These are phyloP conservation scores for Hanseniaspora valbyensis DNA, from an alignment of 805 yeast genomes.

Conservation along the genomic window DNA sequence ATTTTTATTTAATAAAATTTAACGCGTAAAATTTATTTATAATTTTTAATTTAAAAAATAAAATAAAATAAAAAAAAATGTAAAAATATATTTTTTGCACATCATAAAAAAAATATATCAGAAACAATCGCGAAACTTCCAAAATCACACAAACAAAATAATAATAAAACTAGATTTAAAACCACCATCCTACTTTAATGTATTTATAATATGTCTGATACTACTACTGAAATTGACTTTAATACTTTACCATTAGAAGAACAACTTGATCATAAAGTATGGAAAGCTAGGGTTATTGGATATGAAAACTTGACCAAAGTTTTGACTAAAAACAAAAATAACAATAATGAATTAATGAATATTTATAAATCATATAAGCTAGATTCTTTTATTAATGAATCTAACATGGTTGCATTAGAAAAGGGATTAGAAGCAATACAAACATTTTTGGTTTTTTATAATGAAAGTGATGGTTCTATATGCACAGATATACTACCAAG, in stretches of 20 bases:
- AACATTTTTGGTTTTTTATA: constrained; percentile 32
- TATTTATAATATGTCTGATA: too few relatives aligned
- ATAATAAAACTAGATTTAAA: too few relatives aligned
- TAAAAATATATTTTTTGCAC: too few relatives aligned
- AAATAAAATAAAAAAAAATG: too few relatives aligned
- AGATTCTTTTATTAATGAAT: constrained; percentile 54
- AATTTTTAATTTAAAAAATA: too few relatives aligned
- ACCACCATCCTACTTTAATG: too few relatives aligned
- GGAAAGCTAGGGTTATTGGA: constrained; percentile 80
- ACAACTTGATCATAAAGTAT: constrained; percentile 55
- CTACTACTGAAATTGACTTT: constrained; percentile 56
- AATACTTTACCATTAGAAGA: constrained; percentile 54
- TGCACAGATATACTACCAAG: constrained; percentile 33
- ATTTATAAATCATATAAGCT: constrained; percentile 37
- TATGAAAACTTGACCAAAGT: constrained; percentile 52
- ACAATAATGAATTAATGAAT: constrained; percentile 30
- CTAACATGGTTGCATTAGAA: constrained; percentile 89
- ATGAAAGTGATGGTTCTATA: constrained; percentile 34
- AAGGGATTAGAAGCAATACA: constrained; percentile 51
- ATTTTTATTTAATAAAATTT: too few relatives aligned
- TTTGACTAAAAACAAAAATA: constrained; percentile 37
- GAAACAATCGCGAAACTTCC: too few relatives aligned
- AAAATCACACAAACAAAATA: too few relatives aligned
- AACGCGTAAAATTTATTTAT: too few relatives aligned
- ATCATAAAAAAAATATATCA: too few relatives aligned